These are phyloP conservation scores for Trichoderma asperelloides DNA, from an alignment of 495 filamentous ascomycete species.

Conservation along the genomic window DNA sequence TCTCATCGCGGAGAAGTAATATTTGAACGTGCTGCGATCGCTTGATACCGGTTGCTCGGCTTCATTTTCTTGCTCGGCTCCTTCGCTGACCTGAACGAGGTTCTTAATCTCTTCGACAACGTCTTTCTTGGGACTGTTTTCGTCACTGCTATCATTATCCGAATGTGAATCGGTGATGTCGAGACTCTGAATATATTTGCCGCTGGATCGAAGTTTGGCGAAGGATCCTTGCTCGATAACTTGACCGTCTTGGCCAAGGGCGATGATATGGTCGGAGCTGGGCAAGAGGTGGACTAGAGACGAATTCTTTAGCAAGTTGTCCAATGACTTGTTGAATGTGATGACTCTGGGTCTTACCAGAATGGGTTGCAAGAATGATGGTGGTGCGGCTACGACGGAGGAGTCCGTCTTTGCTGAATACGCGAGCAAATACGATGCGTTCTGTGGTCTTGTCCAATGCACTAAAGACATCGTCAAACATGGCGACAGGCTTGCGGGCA, in stretches of 20 bases:
- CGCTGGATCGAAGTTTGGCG: constrained; percentile 11
- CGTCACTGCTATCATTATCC: not conserved
- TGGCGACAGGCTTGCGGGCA: constrained; percentile 13
- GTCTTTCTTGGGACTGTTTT: not conserved
- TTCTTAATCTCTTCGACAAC: not conserved
- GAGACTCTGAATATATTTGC: constrained; percentile 14
- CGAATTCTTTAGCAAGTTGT: not conserved
- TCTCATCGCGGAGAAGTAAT: not conserved
- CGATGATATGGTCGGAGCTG: constrained; percentile 37
- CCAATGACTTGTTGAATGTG: not conserved
- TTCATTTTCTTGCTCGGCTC: not conserved
- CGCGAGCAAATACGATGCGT: constrained; percentile 43
- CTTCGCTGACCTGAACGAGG: not conserved
- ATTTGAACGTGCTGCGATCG: constrained; percentile 1
- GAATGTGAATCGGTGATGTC: constrained; percentile 10
- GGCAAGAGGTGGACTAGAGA: constrained; percentile 28
- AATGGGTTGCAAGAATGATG: constrained; percentile 39
- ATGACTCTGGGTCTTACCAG: constrained; percentile 8
- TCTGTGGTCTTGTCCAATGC: constrained; percentile 53
- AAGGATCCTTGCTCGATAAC: constrained; percentile 37
- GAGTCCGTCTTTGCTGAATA: constrained; percentile 47
- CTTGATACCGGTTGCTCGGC: not conserved
- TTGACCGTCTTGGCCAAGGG: constrained; percentile 27
- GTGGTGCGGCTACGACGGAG: constrained; percentile 40
- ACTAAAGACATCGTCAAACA: constrained; percentile 29